These are phyloP conservation scores for Penicillium maclennaniae DNA, from an alignment of 495 filamentous ascomycete species.

Conservation along the genomic window DNA sequence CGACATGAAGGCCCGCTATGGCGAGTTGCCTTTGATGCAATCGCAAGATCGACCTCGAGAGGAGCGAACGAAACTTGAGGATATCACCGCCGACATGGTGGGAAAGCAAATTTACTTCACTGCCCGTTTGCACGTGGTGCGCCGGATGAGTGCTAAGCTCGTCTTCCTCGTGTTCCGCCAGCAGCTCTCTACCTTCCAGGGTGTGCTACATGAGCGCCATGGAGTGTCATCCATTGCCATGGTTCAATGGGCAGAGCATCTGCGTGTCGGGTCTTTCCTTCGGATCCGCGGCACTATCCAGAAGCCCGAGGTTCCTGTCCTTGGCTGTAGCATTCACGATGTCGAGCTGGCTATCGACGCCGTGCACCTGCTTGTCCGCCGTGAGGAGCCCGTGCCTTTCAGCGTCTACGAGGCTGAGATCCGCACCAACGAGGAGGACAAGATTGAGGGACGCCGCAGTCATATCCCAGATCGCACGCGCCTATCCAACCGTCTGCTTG, in stretches of 20 bases:
- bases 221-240: constrained; percentile 54
- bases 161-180: constrained; percentile 86
- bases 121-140: constrained; percentile 78
- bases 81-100: constrained; percentile 52
- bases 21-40: constrained; percentile 53
- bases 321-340: constrained; percentile 55
- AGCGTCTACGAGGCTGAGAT: constrained; percentile 63
- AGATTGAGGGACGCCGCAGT: constrained; percentile 40
- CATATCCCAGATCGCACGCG: constrained; percentile 71
- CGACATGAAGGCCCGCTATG: constrained; percentile 59
- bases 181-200: constrained; percentile 74
- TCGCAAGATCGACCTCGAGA: constrained; percentile 35
- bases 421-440: constrained; percentile 42
- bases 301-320: constrained; percentile 54
- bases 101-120: constrained; percentile 71
- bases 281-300: constrained; percentile 62
- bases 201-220: constrained; percentile 55
- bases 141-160: constrained; percentile 84
- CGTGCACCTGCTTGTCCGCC: constrained; percentile 51
- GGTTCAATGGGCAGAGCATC: constrained; percentile 65
- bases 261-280: constrained; percentile 65
- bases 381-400: constrained; percentile 58
- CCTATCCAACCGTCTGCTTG: constrained; percentile 78
- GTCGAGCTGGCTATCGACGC: constrained; percentile 47
- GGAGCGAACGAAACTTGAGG: constrained; percentile 45